phyloP scores from a whole-genome alignment of 179 eudicot genomes.

The Beta macrorhiza region DNA sequence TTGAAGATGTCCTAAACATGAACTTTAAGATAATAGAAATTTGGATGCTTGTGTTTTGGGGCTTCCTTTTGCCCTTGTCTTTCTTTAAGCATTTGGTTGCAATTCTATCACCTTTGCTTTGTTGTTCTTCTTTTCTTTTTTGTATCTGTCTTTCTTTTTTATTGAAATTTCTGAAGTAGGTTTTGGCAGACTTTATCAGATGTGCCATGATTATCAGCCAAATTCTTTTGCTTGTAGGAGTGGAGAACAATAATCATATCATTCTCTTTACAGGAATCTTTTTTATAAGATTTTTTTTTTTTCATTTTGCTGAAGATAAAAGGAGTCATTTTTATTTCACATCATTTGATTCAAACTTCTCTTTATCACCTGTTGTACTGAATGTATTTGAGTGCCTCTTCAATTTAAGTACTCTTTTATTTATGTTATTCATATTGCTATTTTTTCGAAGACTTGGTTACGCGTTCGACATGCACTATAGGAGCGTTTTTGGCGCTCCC shows the following conservation, averaged over 20 bases:
- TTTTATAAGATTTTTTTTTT: constrained; percentile 23
- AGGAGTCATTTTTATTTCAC: not conserved
- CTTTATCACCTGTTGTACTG: too few species aligned
- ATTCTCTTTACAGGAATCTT: constrained; percentile 13
- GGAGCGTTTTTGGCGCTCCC: too few species aligned
- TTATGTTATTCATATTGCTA: too few species aligned
- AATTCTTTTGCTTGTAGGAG: constrained; percentile 24
- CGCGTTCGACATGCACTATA: too few species aligned
- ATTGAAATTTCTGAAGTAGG: not conserved
- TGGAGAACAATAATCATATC: constrained; percentile 24
- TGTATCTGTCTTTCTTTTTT: not conserved
- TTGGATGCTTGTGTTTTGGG: constrained; percentile 1
- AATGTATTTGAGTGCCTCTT: too few species aligned
- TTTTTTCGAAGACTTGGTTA: too few species aligned
- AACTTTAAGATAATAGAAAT: not conserved
- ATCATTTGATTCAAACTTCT: too few species aligned
- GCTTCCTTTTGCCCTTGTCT: not conserved
- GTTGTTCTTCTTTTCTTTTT: not conserved
- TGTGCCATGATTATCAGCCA: constrained; percentile 23
- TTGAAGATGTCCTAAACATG: not conserved
- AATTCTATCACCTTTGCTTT: not conserved
- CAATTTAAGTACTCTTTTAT: too few species aligned
- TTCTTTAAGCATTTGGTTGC: not conserved
- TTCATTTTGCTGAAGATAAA: too few species aligned
- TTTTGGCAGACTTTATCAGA: constrained; percentile 16